phyloP scores from a whole-genome alignment of 306 rosid species.

The Potentilla sterilis region DNA sequence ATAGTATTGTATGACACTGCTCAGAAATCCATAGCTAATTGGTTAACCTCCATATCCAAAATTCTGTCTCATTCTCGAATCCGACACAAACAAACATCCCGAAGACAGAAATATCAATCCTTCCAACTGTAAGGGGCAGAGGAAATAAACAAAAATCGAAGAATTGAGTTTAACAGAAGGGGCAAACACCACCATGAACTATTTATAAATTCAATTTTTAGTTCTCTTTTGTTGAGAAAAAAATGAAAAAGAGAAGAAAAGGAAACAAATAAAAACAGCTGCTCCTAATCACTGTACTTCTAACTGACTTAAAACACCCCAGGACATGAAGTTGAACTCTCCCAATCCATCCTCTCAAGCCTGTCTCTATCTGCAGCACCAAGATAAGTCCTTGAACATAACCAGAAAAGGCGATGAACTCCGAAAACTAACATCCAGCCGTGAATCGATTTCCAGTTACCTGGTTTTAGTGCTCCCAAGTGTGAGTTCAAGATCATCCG shows the following conservation, averaged over 20 bases:
- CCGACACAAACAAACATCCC: slow-evolving; percentile 11
- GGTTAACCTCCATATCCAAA: slow-evolving; percentile 7
- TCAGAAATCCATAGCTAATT: neutral
- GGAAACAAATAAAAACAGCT: slow-evolving; percentile 3
- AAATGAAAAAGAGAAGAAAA: neutral
- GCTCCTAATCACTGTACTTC: slow-evolving; percentile 46
- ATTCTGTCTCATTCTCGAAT: slow-evolving; percentile 20
- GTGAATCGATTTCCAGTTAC: slow-evolving; percentile 18
- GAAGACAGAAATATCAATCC: slow-evolving; percentile 19
- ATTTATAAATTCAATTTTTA: slow-evolving; percentile 28
- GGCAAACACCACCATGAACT: slow-evolving; percentile 43
- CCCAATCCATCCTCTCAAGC: slow-evolving; percentile 15
- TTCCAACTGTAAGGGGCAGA: neutral
- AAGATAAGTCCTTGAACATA: slow-evolving; percentile 16
- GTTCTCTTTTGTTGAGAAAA: slow-evolving; percentile 26
- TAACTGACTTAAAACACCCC: slow-evolving; percentile 28
- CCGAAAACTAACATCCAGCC: neutral
- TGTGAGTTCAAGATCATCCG: slow-evolving; percentile 66
- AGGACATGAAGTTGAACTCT: slow-evolving; percentile 34
- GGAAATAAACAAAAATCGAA: slow-evolving; percentile 6
- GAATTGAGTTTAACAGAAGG: slow-evolving; percentile 35
- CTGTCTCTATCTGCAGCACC: slow-evolving; percentile 29
- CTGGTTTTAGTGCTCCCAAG: slow-evolving; percentile 52
- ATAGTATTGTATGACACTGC: neutral
- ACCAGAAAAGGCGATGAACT: neutral